phyloP scores from a whole-genome alignment of 768 basidiomycete species.

The Epithele typhae region DNA sequence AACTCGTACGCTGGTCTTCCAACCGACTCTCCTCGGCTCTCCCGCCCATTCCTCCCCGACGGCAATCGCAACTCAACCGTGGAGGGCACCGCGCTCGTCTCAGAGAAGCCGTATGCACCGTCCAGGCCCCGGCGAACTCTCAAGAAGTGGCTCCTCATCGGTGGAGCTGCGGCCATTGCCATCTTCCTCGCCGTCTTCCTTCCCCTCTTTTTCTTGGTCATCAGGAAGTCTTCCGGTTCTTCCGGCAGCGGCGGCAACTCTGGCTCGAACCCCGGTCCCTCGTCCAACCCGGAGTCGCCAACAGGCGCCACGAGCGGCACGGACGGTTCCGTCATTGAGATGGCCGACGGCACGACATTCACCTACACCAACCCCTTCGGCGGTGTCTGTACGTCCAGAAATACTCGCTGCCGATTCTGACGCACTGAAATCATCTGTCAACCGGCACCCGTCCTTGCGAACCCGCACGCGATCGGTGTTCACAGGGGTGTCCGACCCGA shows the following conservation, averaged over 20 bases:
- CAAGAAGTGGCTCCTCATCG: not conserved
- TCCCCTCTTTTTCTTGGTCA: not conserved
- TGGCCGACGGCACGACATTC: conserved; percentile 64
- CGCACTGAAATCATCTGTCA: conserved; percentile 8
- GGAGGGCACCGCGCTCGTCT: no score
- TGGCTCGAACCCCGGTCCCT: not conserved
- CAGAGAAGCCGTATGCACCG: no score
- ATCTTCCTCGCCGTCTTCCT: not conserved
- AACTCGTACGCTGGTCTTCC: no score
- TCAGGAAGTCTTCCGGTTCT: conserved; percentile 1
- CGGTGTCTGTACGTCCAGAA: conserved; percentile 52
- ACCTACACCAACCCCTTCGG: conserved; percentile 76
- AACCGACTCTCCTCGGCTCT: no score
- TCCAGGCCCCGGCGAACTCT: no score
- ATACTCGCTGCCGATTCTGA: not conserved
- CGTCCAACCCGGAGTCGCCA: conserved; percentile 21
- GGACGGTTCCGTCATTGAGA: conserved; percentile 60
- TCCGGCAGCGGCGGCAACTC: not conserved
- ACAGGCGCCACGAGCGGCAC: conserved; percentile 45
- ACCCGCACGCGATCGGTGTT: not conserved
- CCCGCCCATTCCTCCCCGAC: no score
- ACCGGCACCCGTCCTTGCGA: not conserved
- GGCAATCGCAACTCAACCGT: no score
- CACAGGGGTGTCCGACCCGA: conserved; percentile 63
- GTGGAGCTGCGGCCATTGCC: not conserved